Base-by-base conservation (phyloP, 306 rosid species). In the Rubus parviflorus region DNA sequence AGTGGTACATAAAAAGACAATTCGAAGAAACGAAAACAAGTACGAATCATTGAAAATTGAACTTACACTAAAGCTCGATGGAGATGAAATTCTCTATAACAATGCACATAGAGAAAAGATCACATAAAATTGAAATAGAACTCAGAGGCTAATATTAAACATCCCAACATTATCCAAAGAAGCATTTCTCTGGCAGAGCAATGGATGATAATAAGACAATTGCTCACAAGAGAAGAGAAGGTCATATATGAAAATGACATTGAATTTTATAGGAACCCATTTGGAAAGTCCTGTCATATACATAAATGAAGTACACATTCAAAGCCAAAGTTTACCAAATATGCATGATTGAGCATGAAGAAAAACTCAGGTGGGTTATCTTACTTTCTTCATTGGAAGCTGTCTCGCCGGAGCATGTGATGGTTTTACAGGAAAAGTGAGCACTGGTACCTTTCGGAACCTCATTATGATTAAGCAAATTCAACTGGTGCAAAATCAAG, bases 351-450 rank as follows among this genome's bases (percentile, higher is more conserved):
- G 22, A 64, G 30, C 41, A 30, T 70, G 23, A n/a, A 62, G 12
- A 35, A 40, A 79, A 70, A 73, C 20, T 62, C 41, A 75, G 80
- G 42, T 60, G 35, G 70, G 72, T 41, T 46, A 49, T 40, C 85
- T 82, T 89, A 90, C 97, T 77, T 85, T 90, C 86, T 64, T 62
- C 88, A 25, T 22, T 61, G 63, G 88, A 75, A 73, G 83, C 6
- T 72, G 88, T 70, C 52, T 88, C 93, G 74, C 76, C 42, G 78
- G 88, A 77, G 80, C 86, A 81, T 47, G 49, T 67, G 81, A 79
- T 77, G 67, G 45, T 53, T 84, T 73, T 86, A 79, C 81, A 69
- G 8, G 87, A 78, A 53, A 86, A 64, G 56, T 80, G 75, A 6
- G 94, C 76, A n/a, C 83, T 3, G 58, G 75, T 0, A 23, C 75